Base-by-base conservation (phyloP, 1,284 basidiomycete genomes). In the Ceratobasidium theobromae region DNA sequence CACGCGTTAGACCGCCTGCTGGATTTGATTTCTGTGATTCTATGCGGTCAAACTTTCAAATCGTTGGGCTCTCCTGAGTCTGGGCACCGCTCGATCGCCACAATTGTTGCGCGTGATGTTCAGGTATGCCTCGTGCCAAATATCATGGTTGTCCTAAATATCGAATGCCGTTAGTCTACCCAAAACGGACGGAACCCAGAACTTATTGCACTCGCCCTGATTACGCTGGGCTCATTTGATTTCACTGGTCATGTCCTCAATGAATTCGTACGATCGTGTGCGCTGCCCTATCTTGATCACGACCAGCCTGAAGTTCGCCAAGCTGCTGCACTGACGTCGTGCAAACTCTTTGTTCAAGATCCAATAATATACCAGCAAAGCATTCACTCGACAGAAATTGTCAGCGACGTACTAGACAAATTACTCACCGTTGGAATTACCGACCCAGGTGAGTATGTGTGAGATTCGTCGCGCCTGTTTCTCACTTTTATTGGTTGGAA, bases 371-470 rank as follows among this genome's bases (percentile, higher is more conserved):
- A 92, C 72, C 95, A 98, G 78, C 90, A 93, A 18, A 97, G 94
- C 78, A 94, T 90, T 73, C 93, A 98, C 75, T 93, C 96, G 3
- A 96, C 98, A 68, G 95, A 98, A 74, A 90, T 99, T 68, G 96
- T 99, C 74, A 95, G 94, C 75, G 97, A 99, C 71, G 95, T 99
- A 18, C 82, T 99, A 46, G 95, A 98, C 76, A 99, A 99, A 78
- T 82, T 99, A 16, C 79, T 99, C 69, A 97, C 94, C 0, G 94
- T 98, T 38, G 97, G 92, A 14, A 97, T 99, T 65, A 96, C 97
- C 18, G 97, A 99, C 80, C 94, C 96, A 68, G 91, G 93, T 93
- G 72, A 67, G 78, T 72, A 25, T 25, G 33, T 14, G 38, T n/a
- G 14, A 21, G 11, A n/a, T n/a, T n/a, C 32, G 45, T 65, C 11